phyloP scores from a whole-genome alignment of 306 rosid species.

The Astragalus glycyphyllos region DNA sequence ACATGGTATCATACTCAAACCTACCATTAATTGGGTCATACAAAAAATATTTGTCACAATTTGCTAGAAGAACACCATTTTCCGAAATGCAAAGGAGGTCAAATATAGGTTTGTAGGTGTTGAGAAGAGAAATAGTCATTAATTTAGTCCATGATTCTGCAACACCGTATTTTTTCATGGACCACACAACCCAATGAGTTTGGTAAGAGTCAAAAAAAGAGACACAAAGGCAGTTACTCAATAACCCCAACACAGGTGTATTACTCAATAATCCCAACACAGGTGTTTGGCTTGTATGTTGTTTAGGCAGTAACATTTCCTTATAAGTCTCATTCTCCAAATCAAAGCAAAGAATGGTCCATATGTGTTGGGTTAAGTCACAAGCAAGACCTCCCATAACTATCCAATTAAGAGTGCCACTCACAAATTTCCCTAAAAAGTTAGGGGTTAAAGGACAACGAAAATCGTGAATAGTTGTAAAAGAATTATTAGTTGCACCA shows the following conservation, averaged over 20 bases:
- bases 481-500: neutral
- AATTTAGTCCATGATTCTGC: too few relatives aligned
- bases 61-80: conserved; percentile 10
- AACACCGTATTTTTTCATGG: too few relatives aligned
- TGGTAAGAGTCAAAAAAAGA: too few relatives aligned
- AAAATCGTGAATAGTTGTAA: neutral
- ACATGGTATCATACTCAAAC: neutral
- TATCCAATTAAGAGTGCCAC: too few relatives aligned
- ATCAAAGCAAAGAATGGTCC: conserved; percentile 14
- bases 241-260: neutral
- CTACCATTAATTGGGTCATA: neutral
- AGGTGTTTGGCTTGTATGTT: neutral
- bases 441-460: fast-evolving
- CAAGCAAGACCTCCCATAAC: too few relatives aligned
- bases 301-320: neutral
- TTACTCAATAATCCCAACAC: too few relatives aligned
- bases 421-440: conserved; percentile 21
- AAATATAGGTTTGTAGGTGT: neutral
- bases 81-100: neutral
- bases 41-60: neutral
- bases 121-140: neutral
- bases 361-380: neutral
- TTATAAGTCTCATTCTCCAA: conserved; percentile 23
- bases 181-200: too few relatives aligned
- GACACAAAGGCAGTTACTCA: conserved; percentile 27